phyloP scores from a whole-genome alignment of 345 rosid species.

The Citrus trifoliata region DNA sequence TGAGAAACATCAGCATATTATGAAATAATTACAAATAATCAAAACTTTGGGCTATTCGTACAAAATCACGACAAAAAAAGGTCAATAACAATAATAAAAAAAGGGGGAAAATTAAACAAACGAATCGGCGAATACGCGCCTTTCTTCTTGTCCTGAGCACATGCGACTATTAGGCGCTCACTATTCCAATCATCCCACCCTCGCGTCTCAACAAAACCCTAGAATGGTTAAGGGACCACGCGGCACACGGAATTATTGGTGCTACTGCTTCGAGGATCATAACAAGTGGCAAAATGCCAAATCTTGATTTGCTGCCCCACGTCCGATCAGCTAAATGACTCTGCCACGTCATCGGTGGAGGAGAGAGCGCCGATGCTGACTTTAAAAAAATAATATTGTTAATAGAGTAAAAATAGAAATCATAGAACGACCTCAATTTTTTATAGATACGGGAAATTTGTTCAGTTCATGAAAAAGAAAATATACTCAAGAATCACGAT shows the following conservation, averaged over 20 bases:
- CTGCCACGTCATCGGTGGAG: not conserved
- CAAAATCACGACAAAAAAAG: not conserved
- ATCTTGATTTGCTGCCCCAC: not conserved
- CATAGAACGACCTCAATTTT: not conserved
- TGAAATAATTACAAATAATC: not conserved
- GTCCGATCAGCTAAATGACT: not conserved
- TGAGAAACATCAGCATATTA: not conserved
- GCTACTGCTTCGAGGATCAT: not conserved
- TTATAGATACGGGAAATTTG: too few relatives aligned
- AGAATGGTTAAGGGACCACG: not conserved
- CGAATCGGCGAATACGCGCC: slow-evolving; percentile 6
- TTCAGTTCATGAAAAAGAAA: not conserved
- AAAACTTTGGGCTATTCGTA: not conserved
- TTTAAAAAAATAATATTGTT: too few relatives aligned
- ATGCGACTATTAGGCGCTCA: not conserved
- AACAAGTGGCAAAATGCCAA: slow-evolving; percentile 8
- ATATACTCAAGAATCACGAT: not conserved
- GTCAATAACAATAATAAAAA: too few relatives aligned
- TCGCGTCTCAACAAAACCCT: not conserved
- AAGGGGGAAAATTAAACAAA: not conserved
- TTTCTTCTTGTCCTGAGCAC: not conserved
- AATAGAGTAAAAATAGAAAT: not conserved
- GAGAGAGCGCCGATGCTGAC: too few relatives aligned
- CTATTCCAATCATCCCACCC: too few relatives aligned
- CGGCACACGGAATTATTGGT: not conserved